Percentiles rank a stretch among this genome's conserved stretches.
These are phyloP conservation scores for Yueomyces sp. DNA, from an alignment of 805 yeast species.

Conservation along the genomic window DNA sequence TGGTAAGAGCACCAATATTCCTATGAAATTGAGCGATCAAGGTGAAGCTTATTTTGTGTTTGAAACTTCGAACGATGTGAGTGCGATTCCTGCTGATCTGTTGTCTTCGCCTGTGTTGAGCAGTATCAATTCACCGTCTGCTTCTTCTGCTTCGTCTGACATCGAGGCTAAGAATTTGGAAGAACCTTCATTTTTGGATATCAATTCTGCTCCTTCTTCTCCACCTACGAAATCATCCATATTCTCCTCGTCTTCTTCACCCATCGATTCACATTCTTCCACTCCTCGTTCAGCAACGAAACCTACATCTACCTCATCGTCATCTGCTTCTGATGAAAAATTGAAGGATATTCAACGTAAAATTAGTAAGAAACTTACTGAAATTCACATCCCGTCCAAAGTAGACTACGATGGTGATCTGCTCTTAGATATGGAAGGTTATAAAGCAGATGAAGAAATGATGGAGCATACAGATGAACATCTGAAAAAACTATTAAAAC, in stretches of 20 bases:
- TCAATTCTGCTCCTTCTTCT: slow-evolving; percentile 3
- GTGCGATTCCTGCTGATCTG: slow-evolving; percentile 59
- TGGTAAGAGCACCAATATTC: slow-evolving; percentile 65
- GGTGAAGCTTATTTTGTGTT: slow-evolving; percentile 98
- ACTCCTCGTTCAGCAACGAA: slow-evolving; percentile 1
- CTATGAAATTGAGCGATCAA: slow-evolving; percentile 94
- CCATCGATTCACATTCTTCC: slow-evolving; percentile 2
- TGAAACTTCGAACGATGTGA: slow-evolving; percentile 50
- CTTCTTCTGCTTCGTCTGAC: slow-evolving; percentile 12
- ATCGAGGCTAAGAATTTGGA: slow-evolving; percentile 8
- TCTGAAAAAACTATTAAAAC: slow-evolving; percentile 57
- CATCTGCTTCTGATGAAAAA: not conserved
- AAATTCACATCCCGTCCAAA: slow-evolving; percentile 74
- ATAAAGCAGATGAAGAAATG: slow-evolving; percentile 73
- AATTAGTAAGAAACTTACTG: slow-evolving; percentile 49
- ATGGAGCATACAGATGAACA: slow-evolving; percentile 64
- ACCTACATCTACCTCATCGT: not conserved
- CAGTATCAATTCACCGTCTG: slow-evolving; percentile 49
- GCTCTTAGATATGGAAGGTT: slow-evolving; percentile 88
- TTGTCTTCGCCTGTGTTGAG: slow-evolving; percentile 79
- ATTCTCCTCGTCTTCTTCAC: not conserved
- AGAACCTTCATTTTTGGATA: slow-evolving; percentile 24
- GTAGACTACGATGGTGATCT: slow-evolving; percentile 84
- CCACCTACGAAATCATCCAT: not conserved
- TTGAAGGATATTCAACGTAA: slow-evolving; percentile 22